Evolutionary conservation across 2,329 filamentous ascomycete species (phyloP).

Genomic region (Sclerotiophoma versabilis): DNA sequence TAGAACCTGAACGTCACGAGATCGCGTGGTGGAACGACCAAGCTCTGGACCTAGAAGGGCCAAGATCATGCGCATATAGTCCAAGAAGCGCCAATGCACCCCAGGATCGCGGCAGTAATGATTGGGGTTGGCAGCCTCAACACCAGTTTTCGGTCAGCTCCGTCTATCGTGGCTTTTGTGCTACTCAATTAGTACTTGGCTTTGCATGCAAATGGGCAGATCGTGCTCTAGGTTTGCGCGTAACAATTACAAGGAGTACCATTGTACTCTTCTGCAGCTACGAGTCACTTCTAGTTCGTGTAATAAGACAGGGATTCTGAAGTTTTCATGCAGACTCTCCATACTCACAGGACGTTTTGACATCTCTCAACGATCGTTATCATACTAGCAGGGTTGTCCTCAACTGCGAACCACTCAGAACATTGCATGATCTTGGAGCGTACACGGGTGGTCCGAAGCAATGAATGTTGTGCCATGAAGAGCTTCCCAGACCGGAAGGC

Average conservation of each 20-base stretch:
- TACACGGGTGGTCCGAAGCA: neutral
- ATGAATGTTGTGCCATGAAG: neutral
- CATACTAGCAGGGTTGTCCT: neutral
- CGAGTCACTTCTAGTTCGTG: too few relatives aligned
- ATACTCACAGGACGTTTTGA: too few relatives aligned
- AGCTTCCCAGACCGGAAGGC: too few relatives aligned
- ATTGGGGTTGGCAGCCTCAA: constrained; percentile 3
- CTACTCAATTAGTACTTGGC: neutral
- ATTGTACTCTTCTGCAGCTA: too few relatives aligned
- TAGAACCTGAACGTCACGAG: constrained; percentile 10
- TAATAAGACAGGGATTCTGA: too few relatives aligned
- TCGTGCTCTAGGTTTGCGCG: neutral
- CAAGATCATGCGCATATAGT: constrained; percentile 2
- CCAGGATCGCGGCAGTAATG: constrained; percentile 8
- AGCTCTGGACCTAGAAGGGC: constrained; percentile 6
- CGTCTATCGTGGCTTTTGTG: neutral
- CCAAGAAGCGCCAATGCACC: constrained; percentile 23
- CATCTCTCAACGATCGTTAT: neutral
- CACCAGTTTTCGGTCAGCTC: constrained; percentile 1
- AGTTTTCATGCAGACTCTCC: too few relatives aligned
- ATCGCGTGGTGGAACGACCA: constrained; percentile 6
- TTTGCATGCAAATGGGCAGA: neutral
- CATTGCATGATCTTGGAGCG: neutral
- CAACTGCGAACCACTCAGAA: neutral
- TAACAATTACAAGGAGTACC: too few relatives aligned